Evolutionary conservation across 495 filamentous ascomycete species (phyloP).

Genomic region (Lepidopterella palustris): DNA sequence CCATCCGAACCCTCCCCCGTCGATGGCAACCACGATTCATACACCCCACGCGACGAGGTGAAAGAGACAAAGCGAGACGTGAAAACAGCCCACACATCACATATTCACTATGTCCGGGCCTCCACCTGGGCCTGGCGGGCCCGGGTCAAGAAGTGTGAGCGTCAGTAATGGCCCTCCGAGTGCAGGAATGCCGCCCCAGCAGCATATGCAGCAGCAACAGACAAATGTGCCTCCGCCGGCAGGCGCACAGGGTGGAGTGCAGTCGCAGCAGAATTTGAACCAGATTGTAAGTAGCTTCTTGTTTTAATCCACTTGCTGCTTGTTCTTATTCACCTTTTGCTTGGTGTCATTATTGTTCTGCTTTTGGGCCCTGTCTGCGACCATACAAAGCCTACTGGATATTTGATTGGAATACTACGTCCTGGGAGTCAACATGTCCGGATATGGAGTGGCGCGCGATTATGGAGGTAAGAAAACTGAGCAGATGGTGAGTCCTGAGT

Average conservation of each 20-base stretch:
- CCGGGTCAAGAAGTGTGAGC: slow-evolving; percentile 22
- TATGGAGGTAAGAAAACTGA: too few relatives aligned
- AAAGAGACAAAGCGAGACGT: background rate
- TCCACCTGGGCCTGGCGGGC: slow-evolving; percentile 17
- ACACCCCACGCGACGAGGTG: slow-evolving; percentile 1
- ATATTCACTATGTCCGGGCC: slow-evolving; percentile 24
- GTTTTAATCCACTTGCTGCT: too few relatives aligned
- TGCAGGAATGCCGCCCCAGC: slow-evolving; percentile 49
- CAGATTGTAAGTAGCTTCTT: slow-evolving; percentile 68
- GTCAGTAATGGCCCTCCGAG: slow-evolving; percentile 37
- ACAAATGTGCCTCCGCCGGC: slow-evolving; percentile 32
- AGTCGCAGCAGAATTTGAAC: slow-evolving; percentile 84
- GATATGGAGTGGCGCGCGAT: too few relatives aligned
- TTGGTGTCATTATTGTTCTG: too few relatives aligned
- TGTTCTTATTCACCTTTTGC: too few relatives aligned
- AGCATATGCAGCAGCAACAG: slow-evolving; percentile 38
- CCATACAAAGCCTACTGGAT: too few relatives aligned
- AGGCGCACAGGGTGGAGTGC: slow-evolving; percentile 43
- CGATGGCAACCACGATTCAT: background rate
- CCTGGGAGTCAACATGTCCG: too few relatives aligned
- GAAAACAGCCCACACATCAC: background rate
- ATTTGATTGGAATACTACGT: too few relatives aligned
- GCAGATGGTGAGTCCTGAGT: too few relatives aligned
- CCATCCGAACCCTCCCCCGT: background rate
- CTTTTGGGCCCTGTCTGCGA: too few relatives aligned